A percentile compares a stretch with the other conserved stretches of the same genome.
These are phyloP conservation scores for Mortierella sp. DNA, from an alignment of 371 early-diverging fungal species.

Conservation along the genomic window DNA sequence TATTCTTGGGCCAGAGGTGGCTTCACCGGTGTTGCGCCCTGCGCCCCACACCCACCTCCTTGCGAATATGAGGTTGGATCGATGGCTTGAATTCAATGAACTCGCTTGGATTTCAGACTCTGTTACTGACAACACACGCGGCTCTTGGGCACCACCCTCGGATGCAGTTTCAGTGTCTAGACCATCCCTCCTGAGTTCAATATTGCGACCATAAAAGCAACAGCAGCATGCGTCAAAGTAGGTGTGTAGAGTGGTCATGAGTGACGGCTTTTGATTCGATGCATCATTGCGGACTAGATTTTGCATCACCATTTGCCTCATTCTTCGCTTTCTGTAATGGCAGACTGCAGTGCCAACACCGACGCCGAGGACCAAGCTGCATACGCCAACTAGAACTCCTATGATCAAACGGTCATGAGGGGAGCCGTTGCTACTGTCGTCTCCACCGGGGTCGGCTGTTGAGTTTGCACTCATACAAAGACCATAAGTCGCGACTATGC, in stretches of 20 bases:
- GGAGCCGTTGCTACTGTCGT: neutral
- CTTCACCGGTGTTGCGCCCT: neutral
- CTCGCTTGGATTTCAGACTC: conserved; percentile 14
- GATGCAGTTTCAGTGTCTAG: neutral
- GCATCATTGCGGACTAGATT: neutral
- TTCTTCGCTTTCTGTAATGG: conserved; percentile 14
- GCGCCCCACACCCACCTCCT: conserved; percentile 25
- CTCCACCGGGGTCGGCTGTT: neutral
- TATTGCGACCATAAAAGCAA: neutral
- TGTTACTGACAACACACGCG: conserved; percentile 1
- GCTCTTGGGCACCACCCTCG: neutral
- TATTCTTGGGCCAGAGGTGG: neutral
- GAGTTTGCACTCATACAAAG: conserved; percentile 26
- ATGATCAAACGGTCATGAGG: conserved; percentile 15
- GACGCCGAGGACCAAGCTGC: conserved; percentile 10
- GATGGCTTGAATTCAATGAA: neutral
- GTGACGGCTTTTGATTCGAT: neutral
- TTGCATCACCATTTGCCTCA: neutral
- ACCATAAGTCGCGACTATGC: conserved; percentile 1
- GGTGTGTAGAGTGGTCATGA: neutral
- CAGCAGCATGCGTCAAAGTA: conserved; percentile 8
- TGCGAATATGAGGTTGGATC: conserved; percentile 17
- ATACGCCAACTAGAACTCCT: conserved; percentile 23
- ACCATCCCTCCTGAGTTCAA: neutral
- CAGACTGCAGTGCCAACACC: conserved; percentile 12